A percentile compares a stretch with the other conserved stretches of the same genome.
Evolutionary conservation across 1,284 basidiomycete genomes (phyloP).

Genomic region (Caloboletus inedulis): DNA sequence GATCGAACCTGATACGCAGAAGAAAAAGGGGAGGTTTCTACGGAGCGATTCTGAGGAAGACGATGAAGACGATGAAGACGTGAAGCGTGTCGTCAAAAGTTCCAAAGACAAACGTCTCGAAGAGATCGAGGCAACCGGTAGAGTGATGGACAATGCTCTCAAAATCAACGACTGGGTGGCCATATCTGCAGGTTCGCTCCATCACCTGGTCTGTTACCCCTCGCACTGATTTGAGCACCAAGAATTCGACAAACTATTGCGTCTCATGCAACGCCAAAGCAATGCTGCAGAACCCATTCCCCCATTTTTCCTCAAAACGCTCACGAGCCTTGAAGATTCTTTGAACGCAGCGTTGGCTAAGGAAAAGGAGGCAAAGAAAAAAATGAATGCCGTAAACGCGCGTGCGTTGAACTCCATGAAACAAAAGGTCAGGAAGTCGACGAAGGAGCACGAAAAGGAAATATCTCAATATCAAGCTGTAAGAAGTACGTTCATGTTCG

Average conservation of each 20-base stretch:
- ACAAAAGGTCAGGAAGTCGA: slow-evolving; percentile 91
- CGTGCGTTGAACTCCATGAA: slow-evolving; percentile 96
- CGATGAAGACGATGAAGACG: slow-evolving; percentile 70
- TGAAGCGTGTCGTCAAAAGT: slow-evolving; percentile 73
- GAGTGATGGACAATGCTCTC: slow-evolving; percentile 90
- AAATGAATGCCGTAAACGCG: slow-evolving; percentile 94
- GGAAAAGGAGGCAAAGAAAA: slow-evolving; percentile 92
- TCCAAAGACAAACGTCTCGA: slow-evolving; percentile 85
- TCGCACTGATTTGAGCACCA: slow-evolving; percentile 17
- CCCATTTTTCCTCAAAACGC: slow-evolving; percentile 79
- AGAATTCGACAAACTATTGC: slow-evolving; percentile 96
- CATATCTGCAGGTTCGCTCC: slow-evolving; percentile 73
- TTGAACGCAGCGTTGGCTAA: slow-evolving; percentile 74
- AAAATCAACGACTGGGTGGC: slow-evolving; percentile 98
- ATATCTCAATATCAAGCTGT: slow-evolving; percentile 81
- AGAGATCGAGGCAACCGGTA: slow-evolving; percentile 87
- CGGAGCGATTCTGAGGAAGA: slow-evolving; percentile 58
- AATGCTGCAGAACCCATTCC: slow-evolving; percentile 87
- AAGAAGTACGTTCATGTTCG: slow-evolving; percentile 23
- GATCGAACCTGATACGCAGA: slow-evolving; percentile 40
- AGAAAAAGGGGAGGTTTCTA: slow-evolving; percentile 50
- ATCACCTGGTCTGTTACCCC: neutral
- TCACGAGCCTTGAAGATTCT: slow-evolving; percentile 76
- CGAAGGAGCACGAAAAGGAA: slow-evolving; percentile 86
- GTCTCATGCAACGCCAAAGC: slow-evolving; percentile 88